Base-by-base conservation (phyloP, 139 green algal genomes). In the Chlorella sp. region DNA sequence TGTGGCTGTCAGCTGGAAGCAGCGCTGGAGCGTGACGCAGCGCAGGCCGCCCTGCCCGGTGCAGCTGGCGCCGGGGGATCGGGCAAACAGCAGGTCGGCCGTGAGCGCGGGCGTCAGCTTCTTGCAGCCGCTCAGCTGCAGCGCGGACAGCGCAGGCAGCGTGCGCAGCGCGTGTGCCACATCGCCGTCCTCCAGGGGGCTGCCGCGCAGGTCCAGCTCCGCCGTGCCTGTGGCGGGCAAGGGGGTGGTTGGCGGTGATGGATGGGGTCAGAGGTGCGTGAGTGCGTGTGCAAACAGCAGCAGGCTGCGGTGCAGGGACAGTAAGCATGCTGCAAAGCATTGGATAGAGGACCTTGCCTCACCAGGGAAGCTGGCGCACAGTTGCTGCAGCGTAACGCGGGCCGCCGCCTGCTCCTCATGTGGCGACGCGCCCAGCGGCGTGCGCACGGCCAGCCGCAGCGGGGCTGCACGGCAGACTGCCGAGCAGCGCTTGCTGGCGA, bases 1-100 rank as follows among this genome's bases (percentile, higher is more conserved):
- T 16, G 21, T 62, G 5, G 74, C 25, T 32, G 76, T 89, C 3
- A 94, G 86, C 86, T 95, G 91, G 71, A 92, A 97, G 89, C 94
- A 97, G 34, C 94, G 87, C 85, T 95, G 91, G 65, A 96, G 18
- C 21, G 82, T 88, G 28, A 93, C 38, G 12, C 21, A 57, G 41
- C 56, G 64, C 72, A 87, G 34, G 51, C 51, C 51, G 51, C 12
- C 51, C 51, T 60, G 9, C 44, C 44, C 44, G 9, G 44, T 9
- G 51, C 51, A 3, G 51, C 2, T 15, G 51, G 18, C 13, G 51
- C 12, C 21, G 28, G n/a, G 55, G 18, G 30, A 20, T 62, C 18
- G 51, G 51, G 57, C 67, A 76, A 44, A 41, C n/a, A 18, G 71
- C 71, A 36, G 64, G 36, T 30, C 62, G 1, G 62, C 47, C n/a